These are phyloP conservation scores for Aspergillus sclerotiicarbonarius DNA, from an alignment of 495 filamentous ascomycete species.

Conservation along the genomic window DNA sequence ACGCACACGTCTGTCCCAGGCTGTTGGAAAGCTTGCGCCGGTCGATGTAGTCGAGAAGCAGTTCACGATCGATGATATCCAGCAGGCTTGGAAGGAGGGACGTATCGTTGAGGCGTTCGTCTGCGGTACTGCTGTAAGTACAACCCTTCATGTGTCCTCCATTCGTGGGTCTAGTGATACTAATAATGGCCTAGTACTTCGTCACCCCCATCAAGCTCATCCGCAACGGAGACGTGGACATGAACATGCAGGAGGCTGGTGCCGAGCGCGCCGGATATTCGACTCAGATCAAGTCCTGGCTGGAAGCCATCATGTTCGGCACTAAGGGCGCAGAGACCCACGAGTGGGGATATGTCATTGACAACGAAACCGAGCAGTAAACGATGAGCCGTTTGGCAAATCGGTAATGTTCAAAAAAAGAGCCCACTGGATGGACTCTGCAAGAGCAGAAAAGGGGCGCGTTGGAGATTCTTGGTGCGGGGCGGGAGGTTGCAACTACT, in stretches of 20 bases:
- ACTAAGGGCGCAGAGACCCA: conserved; percentile 73
- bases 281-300: conserved; percentile 69
- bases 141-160: background rate
- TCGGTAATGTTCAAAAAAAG: background rate
- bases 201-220: conserved; percentile 73
- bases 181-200: conserved; percentile 60
- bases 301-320: conserved; percentile 84
- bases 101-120: conserved; percentile 82
- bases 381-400: conserved; percentile 1
- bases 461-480: background rate
- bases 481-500: background rate
- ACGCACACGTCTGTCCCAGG: conserved; percentile 52
- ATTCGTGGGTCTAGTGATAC: background rate
- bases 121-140: conserved; percentile 77
- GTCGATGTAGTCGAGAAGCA: conserved; percentile 74
- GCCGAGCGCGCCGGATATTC: conserved; percentile 65
- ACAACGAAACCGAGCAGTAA: conserved; percentile 50
- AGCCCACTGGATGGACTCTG: background rate
- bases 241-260: conserved; percentile 61
- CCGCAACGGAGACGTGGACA: conserved; percentile 66
- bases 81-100: conserved; percentile 69
- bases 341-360: conserved; percentile 75
- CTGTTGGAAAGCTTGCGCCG: conserved; percentile 45
- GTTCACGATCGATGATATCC: conserved; percentile 77
- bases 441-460: background rate